Evolutionary conservation across 345 rosid genomes (phyloP).

Genomic region (Kernera saxatilis): DNA sequence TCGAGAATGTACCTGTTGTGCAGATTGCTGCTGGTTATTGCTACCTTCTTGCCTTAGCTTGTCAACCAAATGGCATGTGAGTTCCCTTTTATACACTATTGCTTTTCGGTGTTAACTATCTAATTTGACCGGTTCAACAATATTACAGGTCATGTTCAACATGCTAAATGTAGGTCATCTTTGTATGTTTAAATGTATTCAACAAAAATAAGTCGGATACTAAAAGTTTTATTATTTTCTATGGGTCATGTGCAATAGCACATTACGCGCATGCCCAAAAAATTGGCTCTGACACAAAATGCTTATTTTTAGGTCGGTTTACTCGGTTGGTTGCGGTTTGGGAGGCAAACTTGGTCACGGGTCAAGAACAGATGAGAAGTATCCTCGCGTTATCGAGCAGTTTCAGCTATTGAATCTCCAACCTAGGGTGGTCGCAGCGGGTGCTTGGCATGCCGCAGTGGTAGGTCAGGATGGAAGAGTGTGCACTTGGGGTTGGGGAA

Average conservation of each 20-base stretch:
- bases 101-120: background rate
- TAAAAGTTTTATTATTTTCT: background rate
- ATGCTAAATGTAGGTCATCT: background rate
- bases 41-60: constrained; percentile 94
- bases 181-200: background rate
- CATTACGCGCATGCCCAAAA: background rate
- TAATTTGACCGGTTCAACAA: background rate
- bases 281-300: background rate
- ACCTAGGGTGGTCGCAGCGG: constrained; percentile 91
- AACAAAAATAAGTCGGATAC: background rate
- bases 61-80: constrained; percentile 96
- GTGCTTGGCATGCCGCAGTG: constrained; percentile 99
- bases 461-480: constrained; percentile 94
- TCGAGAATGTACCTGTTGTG: constrained; percentile 81
- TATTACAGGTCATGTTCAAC: background rate
- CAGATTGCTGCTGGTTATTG: constrained; percentile 98
- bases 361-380: constrained; percentile 85
- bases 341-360: constrained; percentile 99
- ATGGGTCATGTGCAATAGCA: background rate
- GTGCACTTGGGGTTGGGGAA: constrained; percentile 99
- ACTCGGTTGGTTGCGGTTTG: constrained; percentile 97
- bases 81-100: constrained; percentile 26
- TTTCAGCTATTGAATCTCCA: constrained; percentile 67
- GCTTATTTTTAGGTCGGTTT: constrained; percentile 67
- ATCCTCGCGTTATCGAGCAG: constrained; percentile 84